Evolutionary conservation across 2,329 filamentous ascomycete species (phyloP), one percentile per base, ranked within the genome.

Genomic region (Didymella keratinophila): DNA sequence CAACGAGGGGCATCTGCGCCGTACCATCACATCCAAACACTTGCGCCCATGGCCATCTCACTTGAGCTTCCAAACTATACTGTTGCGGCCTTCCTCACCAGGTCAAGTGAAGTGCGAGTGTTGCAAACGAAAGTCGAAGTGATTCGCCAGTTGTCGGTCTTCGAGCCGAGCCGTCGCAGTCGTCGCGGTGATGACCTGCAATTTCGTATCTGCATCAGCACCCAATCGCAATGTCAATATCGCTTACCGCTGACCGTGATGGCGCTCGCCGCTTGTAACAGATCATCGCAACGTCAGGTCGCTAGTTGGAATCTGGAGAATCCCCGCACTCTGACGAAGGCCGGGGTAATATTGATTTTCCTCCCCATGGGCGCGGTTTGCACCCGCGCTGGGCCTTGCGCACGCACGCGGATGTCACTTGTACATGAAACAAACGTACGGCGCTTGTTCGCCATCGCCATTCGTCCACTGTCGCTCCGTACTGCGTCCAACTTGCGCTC

Each of bases 361-460:
- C 7, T 27, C 41, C 20, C 37, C 21, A 43, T n/a, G 11, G 21
- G 20, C 39, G 20, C 37, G 20, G 39, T 18, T 42, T 42, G 20
- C 39, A 14, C 11, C 21, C 23, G 23, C 41, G 16, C 21, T 43
- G 12, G 41, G 21, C 16, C 23, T 27, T 14, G 41, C 37, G 37
- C 37, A 41, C 37, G 37, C 37, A 27, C 41, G 41, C 41, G 7
- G 27, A 43, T 43, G 41, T 43, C 41, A 43, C 23, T 43, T 27
- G 18, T 27, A 43, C 41, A 43, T 58, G 62, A 67, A 57, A 64
- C 36, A 62, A 69, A 70, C 71, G 67, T 68, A 71, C 61, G 49
- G 55, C 47, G 37, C 25, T 30, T 30, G 43, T 37, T 32, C 34
- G 27, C 43, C 36, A 30, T 43, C 28, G 36, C 44, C 46, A 70